Evolutionary conservation across 768 basidiomycete species (phyloP), one percentile per base, ranked within the genome.

Genomic region (Naganishia vishniacii): DNA sequence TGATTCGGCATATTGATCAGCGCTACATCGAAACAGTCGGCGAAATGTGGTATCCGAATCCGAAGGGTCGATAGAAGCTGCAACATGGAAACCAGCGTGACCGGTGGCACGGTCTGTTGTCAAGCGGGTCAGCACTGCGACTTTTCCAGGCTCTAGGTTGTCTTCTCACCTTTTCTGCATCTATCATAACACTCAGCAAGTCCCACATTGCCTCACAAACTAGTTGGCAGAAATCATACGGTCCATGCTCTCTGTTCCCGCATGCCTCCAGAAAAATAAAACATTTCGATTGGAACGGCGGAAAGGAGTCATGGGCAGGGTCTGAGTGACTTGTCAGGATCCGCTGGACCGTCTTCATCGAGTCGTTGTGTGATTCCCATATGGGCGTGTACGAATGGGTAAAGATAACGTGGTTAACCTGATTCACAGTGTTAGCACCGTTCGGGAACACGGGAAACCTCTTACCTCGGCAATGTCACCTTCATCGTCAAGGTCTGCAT

Each of bases 361-460:
- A 37, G 1, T 25, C 23, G 20, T 25, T 29, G 34, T 32, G 20
- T 6, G 53, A 37, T 40, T 56, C 53, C 53, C 62, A 61, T 18
- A 49, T 40, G 29, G 53, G 48, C 9, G 61, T 42, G n/a, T 48
- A 61, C 13, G 48, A 78, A 73, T 88, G 87, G 0, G 82, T 83
- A 59, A 88, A 70, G n/a, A 88, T 73, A 29, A 86, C 79, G 44
- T 82, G 80, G 67, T 82, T 83, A 48, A 88, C 75, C 87, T 88
- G 67, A 45, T 40, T 7, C 15, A 13, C 25, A 12, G 69, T 18
- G 56, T 48, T 49, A 77, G 51, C 18, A 11, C 18, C 18, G 18
- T 44, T 18, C 13, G 13, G 42, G 11, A 44, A 11, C 18, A 12
- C 9, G 42, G 5, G 42, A n/a, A 11, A 11, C 42, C 28, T 20